A percentile compares a stretch with the other conserved stretches of the same genome.
phyloP scores from a whole-genome alignment of 2,329 filamentous ascomycete genomes.

The Fusarium sp. region DNA sequence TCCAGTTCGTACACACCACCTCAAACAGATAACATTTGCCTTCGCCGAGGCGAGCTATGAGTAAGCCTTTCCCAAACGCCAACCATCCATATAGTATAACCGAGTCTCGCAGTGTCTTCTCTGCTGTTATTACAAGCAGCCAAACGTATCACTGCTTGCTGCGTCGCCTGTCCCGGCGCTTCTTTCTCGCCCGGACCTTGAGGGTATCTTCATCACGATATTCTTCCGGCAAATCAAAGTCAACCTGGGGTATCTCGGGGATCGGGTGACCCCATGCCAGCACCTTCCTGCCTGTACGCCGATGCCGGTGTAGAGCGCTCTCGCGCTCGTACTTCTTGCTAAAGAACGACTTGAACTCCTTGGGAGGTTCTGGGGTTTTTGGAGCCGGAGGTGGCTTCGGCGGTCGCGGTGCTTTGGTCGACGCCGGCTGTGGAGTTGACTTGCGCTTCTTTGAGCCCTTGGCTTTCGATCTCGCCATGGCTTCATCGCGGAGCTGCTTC shows the following conservation, averaged over 20 bases:
- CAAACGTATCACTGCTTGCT: conserved; percentile 50
- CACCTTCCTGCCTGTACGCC: conserved; percentile 72
- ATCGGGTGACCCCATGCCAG: conserved; percentile 83
- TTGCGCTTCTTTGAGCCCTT: conserved; percentile 48
- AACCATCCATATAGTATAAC: conserved; percentile 28
- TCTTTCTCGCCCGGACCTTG: conserved; percentile 67
- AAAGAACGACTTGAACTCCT: conserved; percentile 88
- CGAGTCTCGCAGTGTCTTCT: conserved; percentile 19
- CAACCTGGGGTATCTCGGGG: conserved; percentile 72
- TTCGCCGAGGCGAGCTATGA: conserved; percentile 18
- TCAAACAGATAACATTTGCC: conserved; percentile 19
- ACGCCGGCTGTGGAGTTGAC: conserved; percentile 37
- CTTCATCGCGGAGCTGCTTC: conserved; percentile 78
- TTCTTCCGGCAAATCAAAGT: conserved; percentile 78
- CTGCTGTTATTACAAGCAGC: conserved; percentile 33
- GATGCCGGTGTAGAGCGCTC: conserved; percentile 74
- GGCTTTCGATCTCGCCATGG: conserved; percentile 61
- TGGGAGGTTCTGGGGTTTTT: conserved; percentile 52
- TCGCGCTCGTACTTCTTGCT: conserved; percentile 80
- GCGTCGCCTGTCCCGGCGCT: conserved; percentile 66
- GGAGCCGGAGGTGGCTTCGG: conserved; percentile 40
- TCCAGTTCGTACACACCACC: not conserved
- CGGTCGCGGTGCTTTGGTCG: conserved; percentile 29
- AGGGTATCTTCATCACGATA: conserved; percentile 64
- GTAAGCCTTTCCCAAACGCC: conserved; percentile 35